Base-by-base conservation (phyloP, 2,329 filamentous ascomycete genomes). In the Xylaria sp. region DNA sequence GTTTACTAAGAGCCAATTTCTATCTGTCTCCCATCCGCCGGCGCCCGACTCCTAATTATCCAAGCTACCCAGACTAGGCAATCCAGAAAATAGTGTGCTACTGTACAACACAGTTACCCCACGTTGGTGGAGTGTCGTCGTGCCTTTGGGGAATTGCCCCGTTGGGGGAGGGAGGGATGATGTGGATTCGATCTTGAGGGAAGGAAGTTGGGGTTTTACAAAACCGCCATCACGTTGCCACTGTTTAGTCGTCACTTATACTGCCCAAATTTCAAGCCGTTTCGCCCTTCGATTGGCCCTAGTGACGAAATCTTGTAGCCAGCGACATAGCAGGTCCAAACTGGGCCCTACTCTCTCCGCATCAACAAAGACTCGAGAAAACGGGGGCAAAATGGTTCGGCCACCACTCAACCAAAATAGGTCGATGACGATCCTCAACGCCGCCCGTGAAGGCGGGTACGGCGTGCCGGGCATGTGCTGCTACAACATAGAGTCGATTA, bases 401-500 rank as follows among this genome's bases (percentile, higher is more conserved):
- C 80, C 79, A 72, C 74, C 80, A 58, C 78, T 83, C 70, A 74
- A 80, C 71, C 69, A 81, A 71, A 87, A 88, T 77, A 83, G 84
- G 75, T 83, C 85, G 67, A 81, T 87, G 78, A 77, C 81, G 75
- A 89, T 90, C 72, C 83, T 90, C 71, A 82, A 87, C 73, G 84
- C 84, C 53, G 88, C 88, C 53, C 81, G 83, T 53, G 78, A 80
- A 50, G 85, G 85, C 72, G 83, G 85, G 45, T 90, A 90, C 72
- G 88, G 85, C 53, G 85, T 90, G 32, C 84, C 87, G 2, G 86
- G 84, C 70, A 89, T 88, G 82, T 89, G 88, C 83, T 81, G 81
- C 77, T 91, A 91, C 83, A 90, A 92, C 77, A 83, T 91, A 69
- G 90, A 92, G 80, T 88, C 88, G 64, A 90, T 92, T 75, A 83